These are phyloP conservation scores for Speleostelium caveatum DNA, from an alignment of 78 protist species.

Conservation along the genomic window DNA sequence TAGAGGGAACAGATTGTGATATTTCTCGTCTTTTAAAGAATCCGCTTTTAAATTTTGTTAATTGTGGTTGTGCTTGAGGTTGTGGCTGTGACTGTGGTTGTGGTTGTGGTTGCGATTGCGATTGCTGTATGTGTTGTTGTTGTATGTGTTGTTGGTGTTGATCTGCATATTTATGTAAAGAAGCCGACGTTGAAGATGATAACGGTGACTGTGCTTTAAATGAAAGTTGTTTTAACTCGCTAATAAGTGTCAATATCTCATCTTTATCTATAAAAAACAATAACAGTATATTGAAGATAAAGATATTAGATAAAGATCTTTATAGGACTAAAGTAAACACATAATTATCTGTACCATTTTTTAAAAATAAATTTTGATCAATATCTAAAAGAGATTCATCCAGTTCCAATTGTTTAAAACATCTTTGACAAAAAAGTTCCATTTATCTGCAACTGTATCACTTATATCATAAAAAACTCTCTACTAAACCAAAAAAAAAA, in stretches of 20 bases:
- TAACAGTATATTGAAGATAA: too few relatives aligned
- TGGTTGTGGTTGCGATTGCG: too few relatives aligned
- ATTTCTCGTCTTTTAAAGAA: not conserved
- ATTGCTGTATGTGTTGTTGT: too few relatives aligned
- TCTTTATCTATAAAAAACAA: not conserved
- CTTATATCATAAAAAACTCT: not conserved
- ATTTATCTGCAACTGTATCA: not conserved
- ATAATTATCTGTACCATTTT: slow-evolving; percentile 38
- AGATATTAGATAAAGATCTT: too few relatives aligned
- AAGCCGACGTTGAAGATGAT: not conserved
- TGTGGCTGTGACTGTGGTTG: too few relatives aligned
- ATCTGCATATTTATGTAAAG: not conserved
- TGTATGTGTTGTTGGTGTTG: not conserved
- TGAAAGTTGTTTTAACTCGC: not conserved
- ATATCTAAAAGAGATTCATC: slow-evolving; percentile 53
- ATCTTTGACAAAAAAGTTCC: slow-evolving; percentile 75
- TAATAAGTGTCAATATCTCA: not conserved
- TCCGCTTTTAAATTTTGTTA: not conserved
- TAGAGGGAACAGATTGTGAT: not conserved
- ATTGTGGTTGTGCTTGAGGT: not conserved
- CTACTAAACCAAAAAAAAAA: not conserved
- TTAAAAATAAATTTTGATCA: slow-evolving; percentile 52
- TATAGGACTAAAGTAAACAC: too few relatives aligned
- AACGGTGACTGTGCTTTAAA: not conserved
- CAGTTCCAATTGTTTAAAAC: slow-evolving; percentile 61